Evolutionary conservation across 73 alveolate genomes (phyloP), one percentile per base, ranked within the genome.

Genomic region (Breviolum minutum): DNA sequence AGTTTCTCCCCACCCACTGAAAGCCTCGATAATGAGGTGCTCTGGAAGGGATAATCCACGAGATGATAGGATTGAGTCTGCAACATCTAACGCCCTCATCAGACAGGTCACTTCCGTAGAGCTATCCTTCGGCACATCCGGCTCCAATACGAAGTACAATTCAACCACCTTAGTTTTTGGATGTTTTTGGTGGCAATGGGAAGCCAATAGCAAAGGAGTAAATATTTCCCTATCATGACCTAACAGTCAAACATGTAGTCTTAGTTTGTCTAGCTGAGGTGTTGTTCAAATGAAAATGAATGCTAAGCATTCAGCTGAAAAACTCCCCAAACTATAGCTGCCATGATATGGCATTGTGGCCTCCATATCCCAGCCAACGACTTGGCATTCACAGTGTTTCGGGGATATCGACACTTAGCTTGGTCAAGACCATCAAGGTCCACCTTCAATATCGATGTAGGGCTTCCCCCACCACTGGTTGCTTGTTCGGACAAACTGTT

Each of bases 41-140:
- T 80, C 89, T 32, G 89, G 89, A 69, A 80, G 30, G 12, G 69
- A 10, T 13, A 32, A n/a, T 0, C 89, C 89, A 40, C 89, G 89
- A 14, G 69, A 1, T 7, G n/a, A 12, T 61, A 80, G 29, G 89
- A 80, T 80, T 12, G 19, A 63, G 40, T 12, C 32, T 7, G 89
- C 88, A 9, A 4, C 17, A 32, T 80, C 88, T 9, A 80, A 29
- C 14, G 88, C 89, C 8, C 29, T 14, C 69, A 80, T 8, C 30
- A 80, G 10, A 19, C 63, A 30, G 27, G 30, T 80, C 9, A 80
- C 89, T 29, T 80, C 89, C 68, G 89, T 80, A 0, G 89, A 80
- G 69, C 69, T 32, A 32, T 80, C 89, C 69, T 80, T 80, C 29
- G 69, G 89, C 8, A 80, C 68, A 20, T 80, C 89, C 8, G 89